Percentiles rank a stretch among this genome's conserved stretches.
These are phyloP conservation scores for Noccaea caerulescens DNA, from an alignment of 345 rosid genomes.

Conservation along the genomic window DNA sequence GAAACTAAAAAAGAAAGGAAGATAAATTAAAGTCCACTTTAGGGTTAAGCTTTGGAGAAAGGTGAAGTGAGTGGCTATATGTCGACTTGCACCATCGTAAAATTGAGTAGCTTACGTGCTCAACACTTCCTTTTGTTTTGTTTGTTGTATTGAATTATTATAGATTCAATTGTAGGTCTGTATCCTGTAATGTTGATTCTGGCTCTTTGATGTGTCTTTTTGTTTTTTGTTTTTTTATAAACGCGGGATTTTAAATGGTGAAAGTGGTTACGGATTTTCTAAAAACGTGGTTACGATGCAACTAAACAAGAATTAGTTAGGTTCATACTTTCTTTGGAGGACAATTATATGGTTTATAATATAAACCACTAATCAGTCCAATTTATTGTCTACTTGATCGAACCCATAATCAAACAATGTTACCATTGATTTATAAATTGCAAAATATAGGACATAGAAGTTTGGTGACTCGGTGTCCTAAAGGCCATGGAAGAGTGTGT, in stretches of 20 bases:
- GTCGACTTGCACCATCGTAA: conserved; percentile 40
- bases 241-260: neutral
- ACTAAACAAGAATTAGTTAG: neutral
- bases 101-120: conserved; percentile 40
- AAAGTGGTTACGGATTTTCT: neutral
- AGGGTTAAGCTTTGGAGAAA: conserved; percentile 42
- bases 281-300: neutral
- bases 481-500: conserved; percentile 3
- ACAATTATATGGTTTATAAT: no score
- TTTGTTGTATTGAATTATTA: neutral
- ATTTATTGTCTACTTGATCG: no score
- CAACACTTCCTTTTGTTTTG: conserved; percentile 13
- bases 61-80: conserved; percentile 41
- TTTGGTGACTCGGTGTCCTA: conserved; percentile 12
- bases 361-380: no score
- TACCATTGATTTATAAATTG: neutral
- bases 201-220: neutral
- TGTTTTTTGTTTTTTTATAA: neutral
- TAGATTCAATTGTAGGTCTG: neutral
- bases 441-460: conserved; percentile 1
- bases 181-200: neutral
- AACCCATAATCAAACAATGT: no score
- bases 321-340: neutral
- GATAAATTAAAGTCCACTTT: conserved; percentile 37
- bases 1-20: conserved; percentile 6